Conservation (phyloP, 805 yeast species). For the Priceomyces haplophilus region DNA sequence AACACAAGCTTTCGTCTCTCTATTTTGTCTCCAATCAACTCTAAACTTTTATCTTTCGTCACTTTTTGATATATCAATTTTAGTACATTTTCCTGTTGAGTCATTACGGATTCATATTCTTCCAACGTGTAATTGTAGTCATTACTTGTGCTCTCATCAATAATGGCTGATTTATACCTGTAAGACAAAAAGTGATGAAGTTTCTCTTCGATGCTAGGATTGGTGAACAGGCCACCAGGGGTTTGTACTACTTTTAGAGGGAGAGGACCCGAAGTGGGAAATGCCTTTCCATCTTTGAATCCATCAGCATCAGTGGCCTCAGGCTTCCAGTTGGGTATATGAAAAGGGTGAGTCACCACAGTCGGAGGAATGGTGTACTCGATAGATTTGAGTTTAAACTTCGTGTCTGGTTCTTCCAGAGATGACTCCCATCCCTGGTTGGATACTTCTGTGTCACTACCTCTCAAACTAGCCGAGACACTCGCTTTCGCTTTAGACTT, state of each 20-base stretch:
- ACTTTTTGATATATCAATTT: conserved; percentile 44
- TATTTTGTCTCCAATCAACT: conserved; percentile 46
- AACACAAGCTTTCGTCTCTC: conserved; percentile 45
- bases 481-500: neutral
- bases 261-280: conserved; percentile 26
- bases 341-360: conserved; percentile 42
- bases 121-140: conserved; percentile 39
- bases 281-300: conserved; percentile 9
- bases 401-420: conserved; percentile 9
- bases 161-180: conserved; percentile 32
- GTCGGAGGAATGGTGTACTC: conserved; percentile 34
- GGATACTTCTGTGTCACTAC: neutral
- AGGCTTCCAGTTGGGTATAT: conserved; percentile 42
- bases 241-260: conserved; percentile 24
- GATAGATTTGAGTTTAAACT: conserved; percentile 26
- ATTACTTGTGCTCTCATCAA: conserved; percentile 32
- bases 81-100: conserved; percentile 50
- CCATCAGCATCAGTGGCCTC: conserved; percentile 11
- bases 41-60: conserved; percentile 33
- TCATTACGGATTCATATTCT: conserved; percentile 59
- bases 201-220: conserved; percentile 26
- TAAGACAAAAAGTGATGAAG: conserved; percentile 25
- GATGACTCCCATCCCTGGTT: no score
- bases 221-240: conserved; percentile 12
- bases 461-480: neutral